phyloP scores from a whole-genome alignment of 495 filamentous ascomycete species.

The Pseudevernia furfuracea region DNA sequence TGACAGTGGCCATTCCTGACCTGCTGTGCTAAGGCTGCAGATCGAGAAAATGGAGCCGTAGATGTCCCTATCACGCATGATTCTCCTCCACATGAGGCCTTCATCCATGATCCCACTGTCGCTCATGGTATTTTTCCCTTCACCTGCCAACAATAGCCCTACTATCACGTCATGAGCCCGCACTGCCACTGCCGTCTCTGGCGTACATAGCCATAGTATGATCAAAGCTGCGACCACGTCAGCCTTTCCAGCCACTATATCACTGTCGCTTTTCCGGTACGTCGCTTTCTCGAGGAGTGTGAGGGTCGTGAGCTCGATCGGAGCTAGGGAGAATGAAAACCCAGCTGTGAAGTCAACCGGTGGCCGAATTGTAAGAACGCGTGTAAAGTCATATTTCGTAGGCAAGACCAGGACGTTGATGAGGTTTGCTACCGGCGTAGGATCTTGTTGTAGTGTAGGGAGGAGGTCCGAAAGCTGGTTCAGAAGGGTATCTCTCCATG shows the following conservation, averaged over 20 bases:
- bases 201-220: slow-evolving; percentile 62
- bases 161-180: slow-evolving; percentile 59
- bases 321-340: slow-evolving; percentile 51
- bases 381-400: slow-evolving; percentile 36
- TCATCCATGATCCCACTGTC: slow-evolving; percentile 46
- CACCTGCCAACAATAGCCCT: slow-evolving; percentile 56
- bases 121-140: slow-evolving; percentile 31
- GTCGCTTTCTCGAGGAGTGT: slow-evolving; percentile 66
- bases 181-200: slow-evolving; percentile 65
- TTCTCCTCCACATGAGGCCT: slow-evolving; percentile 62
- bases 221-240: slow-evolving; percentile 55
- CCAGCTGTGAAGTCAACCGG: slow-evolving; percentile 43
- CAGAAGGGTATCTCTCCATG: slow-evolving; percentile 30
- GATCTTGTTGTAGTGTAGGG: slow-evolving; percentile 44
- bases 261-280: slow-evolving; percentile 50
- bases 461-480: slow-evolving; percentile 42
- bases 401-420: slow-evolving; percentile 32
- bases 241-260: slow-evolving; percentile 59
- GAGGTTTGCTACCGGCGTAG: slow-evolving; percentile 41
- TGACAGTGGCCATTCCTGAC: slow-evolving; percentile 37
- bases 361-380: slow-evolving; percentile 40
- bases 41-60: slow-evolving; percentile 58
- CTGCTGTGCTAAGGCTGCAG: slow-evolving; percentile 43
- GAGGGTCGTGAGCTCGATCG: slow-evolving; percentile 64
- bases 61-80: slow-evolving; percentile 59